phyloP scores from a whole-genome alignment of 495 filamentous ascomycete species.

The Tuber microsphaerosporum region DNA sequence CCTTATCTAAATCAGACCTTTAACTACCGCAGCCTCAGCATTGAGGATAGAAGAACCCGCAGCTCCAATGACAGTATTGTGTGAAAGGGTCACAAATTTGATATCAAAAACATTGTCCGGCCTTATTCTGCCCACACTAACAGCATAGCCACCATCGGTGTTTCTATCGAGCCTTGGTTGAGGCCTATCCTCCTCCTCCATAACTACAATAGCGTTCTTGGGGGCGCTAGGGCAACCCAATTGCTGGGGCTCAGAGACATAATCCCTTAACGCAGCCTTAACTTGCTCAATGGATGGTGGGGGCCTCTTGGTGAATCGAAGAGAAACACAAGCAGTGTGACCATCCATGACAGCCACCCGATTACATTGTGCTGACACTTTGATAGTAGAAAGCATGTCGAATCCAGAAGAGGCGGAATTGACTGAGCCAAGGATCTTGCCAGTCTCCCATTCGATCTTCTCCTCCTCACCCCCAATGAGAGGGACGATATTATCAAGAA shows the following conservation, averaged over 20 bases:
- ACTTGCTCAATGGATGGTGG: conserved; percentile 61
- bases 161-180: conserved; percentile 80
- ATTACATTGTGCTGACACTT: conserved; percentile 72
- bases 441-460: conserved; percentile 76
- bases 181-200: conserved; percentile 72
- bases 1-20: conserved; percentile 61
- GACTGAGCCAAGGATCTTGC: conserved; percentile 71
- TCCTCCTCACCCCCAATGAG: conserved; percentile 84
- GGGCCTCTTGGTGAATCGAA: conserved; percentile 58
- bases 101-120: conserved; percentile 75
- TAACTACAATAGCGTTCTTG: conserved; percentile 62
- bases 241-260: conserved; percentile 65
- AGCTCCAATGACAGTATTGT: conserved; percentile 90
- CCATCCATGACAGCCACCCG: conserved; percentile 78
- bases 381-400: conserved; percentile 55
- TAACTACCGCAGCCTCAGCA: conserved; percentile 84
- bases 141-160: conserved; percentile 65
- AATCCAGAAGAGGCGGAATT: conserved; percentile 61
- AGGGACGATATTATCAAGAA: conserved; percentile 76
- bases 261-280: conserved; percentile 60
- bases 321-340: conserved; percentile 73
- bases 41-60: conserved; percentile 92
- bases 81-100: conserved; percentile 72
- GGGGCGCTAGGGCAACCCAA: conserved; percentile 74
- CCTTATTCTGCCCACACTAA: conserved; percentile 70